Evolutionary conservation across 805 yeast genomes (phyloP), one percentile per base, ranked within the genome.

Genomic region (Zygotorulaspora sp.): DNA sequence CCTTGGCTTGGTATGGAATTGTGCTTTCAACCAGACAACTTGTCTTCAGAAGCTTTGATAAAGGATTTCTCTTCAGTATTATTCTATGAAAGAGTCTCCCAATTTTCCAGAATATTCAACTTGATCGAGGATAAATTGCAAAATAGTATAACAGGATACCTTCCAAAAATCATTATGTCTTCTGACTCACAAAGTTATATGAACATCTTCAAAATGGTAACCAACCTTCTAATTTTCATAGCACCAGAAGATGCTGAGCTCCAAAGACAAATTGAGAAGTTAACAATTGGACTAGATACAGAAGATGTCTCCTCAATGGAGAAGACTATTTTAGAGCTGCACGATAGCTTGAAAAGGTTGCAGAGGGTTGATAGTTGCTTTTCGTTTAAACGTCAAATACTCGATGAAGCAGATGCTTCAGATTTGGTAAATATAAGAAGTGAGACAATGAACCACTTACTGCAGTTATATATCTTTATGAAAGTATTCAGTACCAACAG

Each of bases 1-100:
- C 94, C 96, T 0, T 89, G 95, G 87, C 58, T 88, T 22, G 87
- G 89, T 1, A 57, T 76, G 32, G 95, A 86, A 51, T 66, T 80
- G 15, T 77, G 84, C 45, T 72, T 76, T 44, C 78, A 78, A 35
- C 67, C 74, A 13, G 67, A 71, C 0, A 51, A 70, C 2, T 61
- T 77, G 42, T 53, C 63, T 8, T 67, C 71, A 9, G 71, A 73
- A 38, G 67, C 78, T 34, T 63, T 89, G 25, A 70, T 87, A 17
- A 75, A 80, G 21, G 72, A 79, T 42, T 75, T 85, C 2, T 75
- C 89, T 0, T 66, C 78, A 16, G 72, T 77, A 55, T 54, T 83
- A 14, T 68, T 81, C 1, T 79, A 71, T 47, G 85, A 82, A 47
- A 68, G 68, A 42, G 68, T 77, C 5, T 67, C 71, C 31, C 62